Evolutionary conservation across 192 early-diverging fungal species (phyloP).

Genomic region (Lobosporangium transversale): DNA sequence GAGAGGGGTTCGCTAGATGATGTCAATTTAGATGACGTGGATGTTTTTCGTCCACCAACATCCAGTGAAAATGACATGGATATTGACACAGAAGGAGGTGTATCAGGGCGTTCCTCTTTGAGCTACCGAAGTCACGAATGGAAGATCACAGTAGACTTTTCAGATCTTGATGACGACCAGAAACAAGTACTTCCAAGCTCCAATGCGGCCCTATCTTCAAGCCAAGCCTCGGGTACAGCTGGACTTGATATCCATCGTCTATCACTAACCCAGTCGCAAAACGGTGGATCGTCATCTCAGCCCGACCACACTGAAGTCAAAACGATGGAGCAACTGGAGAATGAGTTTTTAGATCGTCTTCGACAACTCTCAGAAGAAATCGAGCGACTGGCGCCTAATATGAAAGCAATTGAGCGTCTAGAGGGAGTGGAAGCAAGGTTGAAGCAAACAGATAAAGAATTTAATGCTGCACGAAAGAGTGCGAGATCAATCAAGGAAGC

Average conservation of each 20-base stretch:
- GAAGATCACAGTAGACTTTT: constrained; percentile 71
- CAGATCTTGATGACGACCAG: constrained; percentile 61
- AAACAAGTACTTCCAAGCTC: constrained; percentile 44
- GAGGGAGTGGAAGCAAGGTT: constrained; percentile 85
- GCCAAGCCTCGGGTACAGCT: constrained; percentile 1
- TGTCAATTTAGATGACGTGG: constrained; percentile 75
- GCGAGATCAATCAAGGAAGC: constrained; percentile 85
- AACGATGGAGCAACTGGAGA: constrained; percentile 63
- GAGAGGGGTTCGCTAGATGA: constrained; percentile 77
- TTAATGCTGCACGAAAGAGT: constrained; percentile 80
- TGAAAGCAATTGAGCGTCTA: constrained; percentile 86
- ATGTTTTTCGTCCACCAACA: constrained; percentile 42
- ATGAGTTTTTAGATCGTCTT: constrained; percentile 73
- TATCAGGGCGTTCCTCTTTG: neutral
- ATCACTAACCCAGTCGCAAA: constrained; percentile 15
- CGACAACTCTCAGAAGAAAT: constrained; percentile 70
- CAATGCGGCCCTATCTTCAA: neutral
- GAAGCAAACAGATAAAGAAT: constrained; percentile 83
- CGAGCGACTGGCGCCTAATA: constrained; percentile 91
- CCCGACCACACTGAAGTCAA: constrained; percentile 42
- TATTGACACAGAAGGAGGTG: constrained; percentile 46
- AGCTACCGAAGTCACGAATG: constrained; percentile 53
- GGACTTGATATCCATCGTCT: constrained; percentile 33
- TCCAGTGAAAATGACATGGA: constrained; percentile 58
- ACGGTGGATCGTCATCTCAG: constrained; percentile 10